These are phyloP conservation scores for Lentinula guzmanii DNA, from an alignment of 768 basidiomycete species.

Conservation along the genomic window DNA sequence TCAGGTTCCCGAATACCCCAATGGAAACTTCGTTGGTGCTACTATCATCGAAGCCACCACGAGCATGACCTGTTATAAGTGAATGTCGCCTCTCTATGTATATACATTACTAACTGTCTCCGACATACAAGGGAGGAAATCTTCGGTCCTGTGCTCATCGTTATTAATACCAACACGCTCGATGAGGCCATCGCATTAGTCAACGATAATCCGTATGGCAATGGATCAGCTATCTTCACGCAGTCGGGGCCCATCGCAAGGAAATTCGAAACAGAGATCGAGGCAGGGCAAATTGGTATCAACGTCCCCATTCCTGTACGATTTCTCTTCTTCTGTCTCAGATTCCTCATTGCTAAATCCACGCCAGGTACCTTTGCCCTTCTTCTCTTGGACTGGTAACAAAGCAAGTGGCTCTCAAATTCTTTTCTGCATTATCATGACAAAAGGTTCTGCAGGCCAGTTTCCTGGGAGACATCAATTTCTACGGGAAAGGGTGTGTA, in stretches of 20 bases:
- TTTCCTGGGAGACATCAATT: slow-evolving; percentile 79
- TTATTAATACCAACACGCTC: slow-evolving; percentile 73
- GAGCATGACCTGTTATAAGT: slow-evolving; percentile 86
- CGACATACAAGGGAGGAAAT: slow-evolving; percentile 70
- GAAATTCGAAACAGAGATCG: slow-evolving; percentile 83
- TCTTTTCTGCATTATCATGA: background rate
- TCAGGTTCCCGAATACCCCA: slow-evolving; percentile 64
- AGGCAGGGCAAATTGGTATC: slow-evolving; percentile 90
- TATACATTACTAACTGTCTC: background rate
- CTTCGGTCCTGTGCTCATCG: slow-evolving; percentile 84
- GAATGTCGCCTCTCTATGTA: slow-evolving; percentile 15
- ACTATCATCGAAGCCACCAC: slow-evolving; percentile 83
- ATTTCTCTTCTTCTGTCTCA: slow-evolving; percentile 27
- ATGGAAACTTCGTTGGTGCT: slow-evolving; percentile 94
- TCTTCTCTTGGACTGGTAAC: background rate
- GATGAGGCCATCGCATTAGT: slow-evolving; percentile 89
- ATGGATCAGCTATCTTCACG: slow-evolving; percentile 94
- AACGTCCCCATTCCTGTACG: slow-evolving; percentile 94
- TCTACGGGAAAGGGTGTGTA: slow-evolving; percentile 70
- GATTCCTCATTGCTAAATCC: background rate
- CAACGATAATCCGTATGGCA: slow-evolving; percentile 87
- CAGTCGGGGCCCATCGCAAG: slow-evolving; percentile 93
- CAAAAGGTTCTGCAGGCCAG: slow-evolving; percentile 15
- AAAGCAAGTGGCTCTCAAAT: slow-evolving; percentile 48
- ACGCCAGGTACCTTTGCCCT: background rate